phyloP scores from a whole-genome alignment of 176 grass and related monocot species.

The Echinochloa phyllopogon region DNA sequence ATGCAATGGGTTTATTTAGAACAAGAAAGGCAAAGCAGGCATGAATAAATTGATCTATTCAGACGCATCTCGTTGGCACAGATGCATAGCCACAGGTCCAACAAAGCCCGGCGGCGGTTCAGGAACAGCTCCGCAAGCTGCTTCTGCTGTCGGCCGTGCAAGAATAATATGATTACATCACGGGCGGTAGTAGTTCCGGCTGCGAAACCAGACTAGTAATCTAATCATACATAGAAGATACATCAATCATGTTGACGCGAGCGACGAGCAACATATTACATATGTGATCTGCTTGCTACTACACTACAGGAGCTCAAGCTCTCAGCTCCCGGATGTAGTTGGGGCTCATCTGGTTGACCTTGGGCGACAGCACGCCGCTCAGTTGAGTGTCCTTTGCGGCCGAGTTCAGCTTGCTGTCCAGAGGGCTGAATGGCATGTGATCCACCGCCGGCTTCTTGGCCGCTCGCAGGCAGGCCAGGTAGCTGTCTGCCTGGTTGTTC shows the following conservation, averaged over 20 bases:
- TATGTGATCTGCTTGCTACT: not conserved
- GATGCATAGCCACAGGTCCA: not conserved
- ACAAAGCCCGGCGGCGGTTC: not conserved
- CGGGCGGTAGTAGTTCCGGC: constrained; percentile 1
- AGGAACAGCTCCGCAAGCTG: not conserved
- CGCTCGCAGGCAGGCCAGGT: constrained; percentile 69
- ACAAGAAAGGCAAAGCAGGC: not conserved
- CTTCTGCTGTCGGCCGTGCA: not conserved
- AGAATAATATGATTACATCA: constrained; percentile 21
- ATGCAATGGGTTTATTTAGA: not conserved
- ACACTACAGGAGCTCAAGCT: constrained; percentile 13
- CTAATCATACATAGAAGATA: constrained; percentile 14
- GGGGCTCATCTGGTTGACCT: constrained; percentile 51
- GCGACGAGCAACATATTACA: not conserved
- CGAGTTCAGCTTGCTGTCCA: constrained; percentile 79
- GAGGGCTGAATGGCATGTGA: constrained; percentile 67
- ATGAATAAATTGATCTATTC: constrained; percentile 14
- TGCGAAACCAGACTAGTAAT: constrained; percentile 7
- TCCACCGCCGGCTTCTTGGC: constrained; percentile 50
- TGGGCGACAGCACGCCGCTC: constrained; percentile 13
- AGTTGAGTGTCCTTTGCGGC: constrained; percentile 28
- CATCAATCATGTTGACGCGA: constrained; percentile 30
- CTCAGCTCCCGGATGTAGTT: constrained; percentile 56
- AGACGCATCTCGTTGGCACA: constrained; percentile 15
- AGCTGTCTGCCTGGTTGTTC: constrained; percentile 68